Conservation (phyloP, 2,329 filamentous ascomycete genomes). For the Trichoderma semiorbis region DNA sequence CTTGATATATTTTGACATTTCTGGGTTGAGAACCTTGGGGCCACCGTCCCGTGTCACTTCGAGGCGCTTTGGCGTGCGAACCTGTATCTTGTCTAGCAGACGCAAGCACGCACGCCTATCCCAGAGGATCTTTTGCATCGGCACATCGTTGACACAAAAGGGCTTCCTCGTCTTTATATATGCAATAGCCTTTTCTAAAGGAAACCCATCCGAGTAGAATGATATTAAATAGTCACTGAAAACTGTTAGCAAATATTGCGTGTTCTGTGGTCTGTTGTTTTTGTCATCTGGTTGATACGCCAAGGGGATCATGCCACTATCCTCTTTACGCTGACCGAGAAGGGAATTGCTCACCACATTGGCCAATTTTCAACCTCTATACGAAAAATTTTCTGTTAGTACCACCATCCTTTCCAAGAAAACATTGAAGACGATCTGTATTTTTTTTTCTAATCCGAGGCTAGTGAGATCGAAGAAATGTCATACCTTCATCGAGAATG, state of each 20-base stretch:
- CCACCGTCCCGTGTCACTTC: slow-evolving; percentile 94
- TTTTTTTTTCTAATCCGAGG: not conserved
- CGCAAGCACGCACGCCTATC: slow-evolving; percentile 85
- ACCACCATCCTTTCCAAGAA: not conserved
- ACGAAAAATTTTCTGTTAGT: not conserved
- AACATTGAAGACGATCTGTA: not conserved
- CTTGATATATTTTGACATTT: slow-evolving; percentile 76
- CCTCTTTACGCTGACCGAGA: slow-evolving; percentile 36
- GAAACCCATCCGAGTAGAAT: slow-evolving; percentile 97
- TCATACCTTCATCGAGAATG: slow-evolving; percentile 81
- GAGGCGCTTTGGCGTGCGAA: slow-evolving; percentile 82
- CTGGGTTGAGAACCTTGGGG: slow-evolving; percentile 70
- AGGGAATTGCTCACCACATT: slow-evolving; percentile 58
- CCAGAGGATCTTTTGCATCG: slow-evolving; percentile 97
- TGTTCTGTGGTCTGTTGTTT: not conserved
- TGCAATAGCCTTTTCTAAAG: slow-evolving; percentile 92
- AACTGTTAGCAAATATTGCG: not conserved
- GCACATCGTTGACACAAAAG: slow-evolving; percentile 95
- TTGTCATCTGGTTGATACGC: slow-evolving; percentile 17
- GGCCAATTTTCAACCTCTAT: slow-evolving; percentile 91
- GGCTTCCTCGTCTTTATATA: slow-evolving; percentile 92
- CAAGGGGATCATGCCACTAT: slow-evolving; percentile 27
- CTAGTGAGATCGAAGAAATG: not conserved
- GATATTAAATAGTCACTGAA: slow-evolving; percentile 85
- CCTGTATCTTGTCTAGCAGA: slow-evolving; percentile 82